Evolutionary conservation across 2,329 filamentous ascomycete genomes (phyloP).

Genomic region (Penicillium decumbens): DNA sequence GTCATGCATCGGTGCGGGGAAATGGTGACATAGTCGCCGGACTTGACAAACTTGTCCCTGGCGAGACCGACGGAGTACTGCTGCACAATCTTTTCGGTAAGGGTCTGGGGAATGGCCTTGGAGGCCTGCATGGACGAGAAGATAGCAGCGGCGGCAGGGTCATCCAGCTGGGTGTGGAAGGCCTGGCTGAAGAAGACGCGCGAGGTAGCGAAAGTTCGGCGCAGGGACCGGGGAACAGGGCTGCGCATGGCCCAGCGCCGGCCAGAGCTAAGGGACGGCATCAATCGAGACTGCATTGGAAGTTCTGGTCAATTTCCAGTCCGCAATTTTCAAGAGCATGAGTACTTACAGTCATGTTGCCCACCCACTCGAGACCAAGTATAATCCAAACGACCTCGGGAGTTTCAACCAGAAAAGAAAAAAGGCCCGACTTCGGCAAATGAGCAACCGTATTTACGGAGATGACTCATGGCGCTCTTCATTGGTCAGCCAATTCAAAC

Average conservation of each 20-base stretch:
- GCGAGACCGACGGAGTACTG: conserved; percentile 70
- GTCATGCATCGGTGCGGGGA: conserved; percentile 73
- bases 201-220: conserved; percentile 31
- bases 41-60: conserved; percentile 67
- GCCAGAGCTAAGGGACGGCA: conserved; percentile 13
- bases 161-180: conserved; percentile 62
- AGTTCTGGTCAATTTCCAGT: not conserved
- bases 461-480: conserved; percentile 13
- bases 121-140: conserved; percentile 67
- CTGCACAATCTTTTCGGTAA: conserved; percentile 92
- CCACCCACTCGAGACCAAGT: not conserved
- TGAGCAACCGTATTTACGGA: conserved; percentile 10
- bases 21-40: conserved; percentile 80
- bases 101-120: conserved; percentile 60
- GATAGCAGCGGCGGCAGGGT: conserved; percentile 61
- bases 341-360: conserved; percentile 17
- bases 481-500: conserved; percentile 10
- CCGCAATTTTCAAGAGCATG: not conserved
- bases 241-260: conserved; percentile 22
- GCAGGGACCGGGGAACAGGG: conserved; percentile 22
- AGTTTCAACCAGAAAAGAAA: conserved; percentile 2
- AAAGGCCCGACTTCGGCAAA: conserved; percentile 14
- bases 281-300: conserved; percentile 16
- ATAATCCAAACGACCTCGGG: not conserved
- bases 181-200: conserved; percentile 44